Evolutionary conservation across 148 eudicot species (phyloP), one percentile per base, ranked within the genome.

Genomic region (Rhododendron kiyosumense): DNA sequence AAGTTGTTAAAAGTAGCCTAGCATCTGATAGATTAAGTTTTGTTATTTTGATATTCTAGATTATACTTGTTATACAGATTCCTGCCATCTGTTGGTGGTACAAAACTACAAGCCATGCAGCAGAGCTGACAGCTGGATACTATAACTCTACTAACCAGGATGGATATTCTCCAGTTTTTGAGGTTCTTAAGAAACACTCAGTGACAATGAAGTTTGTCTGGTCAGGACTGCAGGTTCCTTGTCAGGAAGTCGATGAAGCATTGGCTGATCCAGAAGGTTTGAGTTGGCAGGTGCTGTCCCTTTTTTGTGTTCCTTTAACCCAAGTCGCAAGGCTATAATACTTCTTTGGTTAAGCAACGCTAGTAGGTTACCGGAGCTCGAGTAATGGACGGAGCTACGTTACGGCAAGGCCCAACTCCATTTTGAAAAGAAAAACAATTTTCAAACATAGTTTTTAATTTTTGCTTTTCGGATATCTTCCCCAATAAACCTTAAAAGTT

Each of bases 1-100:
- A 28, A n/a, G n/a, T n/a, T n/a, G n/a, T n/a, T 32, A 32, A 32
- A 32, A 32, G 34, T 32, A 32, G 34, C 34, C 34, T 32, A 32
- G 34, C 34, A 32, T n/a, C n/a, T n/a, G n/a, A n/a, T n/a, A n/a
- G n/a, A n/a, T n/a, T n/a, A n/a, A n/a, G n/a, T n/a, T n/a, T 14
- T 82, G 9, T 61, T 59, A 41, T 36, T 20, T 20, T 49, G 41
- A 28, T 13, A 30, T 36, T 24, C n/a, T 22, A 38, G 30, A 34
- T 82, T 61, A 20, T 57, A 20, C 14, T 79, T 38, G 2, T 46
- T 75, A 30, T 87, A 85, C 92, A 94, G 96, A 88, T 94, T 85
- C 94, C 96, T 20, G 91, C 93, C 26, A 67, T 93, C 20, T 89
- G 92, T 90, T 94, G 95, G 95, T 94, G 95, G 96, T 93, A 93